phyloP scores from a whole-genome alignment of 2,329 filamentous ascomycete genomes.

The Pseudocercospora fijiensis region DNA sequence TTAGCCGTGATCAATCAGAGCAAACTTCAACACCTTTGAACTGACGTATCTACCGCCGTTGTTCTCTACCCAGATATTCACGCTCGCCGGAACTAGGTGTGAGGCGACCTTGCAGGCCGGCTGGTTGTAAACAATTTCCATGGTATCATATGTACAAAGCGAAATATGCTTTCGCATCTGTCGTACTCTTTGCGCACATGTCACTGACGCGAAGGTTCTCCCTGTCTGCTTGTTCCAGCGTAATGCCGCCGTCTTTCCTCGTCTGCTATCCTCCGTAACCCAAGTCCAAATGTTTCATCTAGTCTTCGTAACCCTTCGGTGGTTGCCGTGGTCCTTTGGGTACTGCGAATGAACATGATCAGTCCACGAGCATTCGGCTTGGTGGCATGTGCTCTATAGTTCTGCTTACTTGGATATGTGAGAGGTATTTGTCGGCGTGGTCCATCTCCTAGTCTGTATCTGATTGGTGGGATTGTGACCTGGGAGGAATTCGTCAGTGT shows the following conservation, averaged over 20 bases:
- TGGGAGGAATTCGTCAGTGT: slow-evolving; percentile 18
- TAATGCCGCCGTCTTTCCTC: neutral
- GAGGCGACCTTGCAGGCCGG: neutral
- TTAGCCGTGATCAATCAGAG: neutral
- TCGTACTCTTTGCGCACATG: neutral
- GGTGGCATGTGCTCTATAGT: neutral
- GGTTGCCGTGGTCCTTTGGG: slow-evolving; percentile 49
- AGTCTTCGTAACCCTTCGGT: slow-evolving; percentile 50
- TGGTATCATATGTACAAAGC: slow-evolving; percentile 4
- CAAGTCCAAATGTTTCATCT: neutral
- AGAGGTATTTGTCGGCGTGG: slow-evolving; percentile 71
- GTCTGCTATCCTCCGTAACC: neutral
- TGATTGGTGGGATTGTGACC: slow-evolving; percentile 69
- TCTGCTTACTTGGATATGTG: slow-evolving; percentile 86
- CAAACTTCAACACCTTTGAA: neutral
- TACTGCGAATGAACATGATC: slow-evolving; percentile 36
- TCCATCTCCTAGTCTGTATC: slow-evolving; percentile 70
- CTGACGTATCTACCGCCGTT: neutral
- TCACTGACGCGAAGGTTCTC: neutral
- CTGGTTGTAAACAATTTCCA: neutral
- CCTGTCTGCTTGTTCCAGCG: neutral
- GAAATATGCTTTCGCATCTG: neutral
- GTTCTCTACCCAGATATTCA: neutral
- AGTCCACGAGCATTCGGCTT: neutral
- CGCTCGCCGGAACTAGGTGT: neutral